phyloP scores from a whole-genome alignment of 495 filamentous ascomycete genomes.

The Lindgomyces ingoldianus region DNA sequence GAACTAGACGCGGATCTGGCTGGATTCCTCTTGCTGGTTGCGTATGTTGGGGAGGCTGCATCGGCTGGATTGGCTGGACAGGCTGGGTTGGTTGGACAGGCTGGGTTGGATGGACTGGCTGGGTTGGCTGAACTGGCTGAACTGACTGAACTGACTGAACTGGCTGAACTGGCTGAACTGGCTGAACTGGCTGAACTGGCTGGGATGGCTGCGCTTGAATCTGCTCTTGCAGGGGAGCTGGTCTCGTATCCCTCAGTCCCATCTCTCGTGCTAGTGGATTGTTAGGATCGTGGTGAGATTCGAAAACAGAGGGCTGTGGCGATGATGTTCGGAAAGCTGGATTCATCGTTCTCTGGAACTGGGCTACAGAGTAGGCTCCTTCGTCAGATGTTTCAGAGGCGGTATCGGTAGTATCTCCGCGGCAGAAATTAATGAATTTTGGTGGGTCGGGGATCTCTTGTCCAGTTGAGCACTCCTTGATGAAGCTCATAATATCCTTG shows the following conservation, averaged over 20 bases:
- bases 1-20: slow-evolving; percentile 40
- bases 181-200: slow-evolving; percentile 1
- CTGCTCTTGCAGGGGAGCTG: slow-evolving; percentile 51
- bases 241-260: slow-evolving; percentile 54
- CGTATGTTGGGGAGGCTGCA: not conserved
- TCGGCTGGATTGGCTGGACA: not conserved
- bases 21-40: slow-evolving; percentile 28
- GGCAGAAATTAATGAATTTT: slow-evolving; percentile 97
- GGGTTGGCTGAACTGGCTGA: not conserved
- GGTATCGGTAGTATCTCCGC: slow-evolving; percentile 79
- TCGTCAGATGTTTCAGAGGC: slow-evolving; percentile 81
- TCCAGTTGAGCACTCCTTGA: slow-evolving; percentile 85
- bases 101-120: not conserved
- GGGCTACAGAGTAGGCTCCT: slow-evolving; percentile 86
- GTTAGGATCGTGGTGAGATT: slow-evolving; percentile 84
- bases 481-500: slow-evolving; percentile 89
- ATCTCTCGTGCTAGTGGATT: slow-evolving; percentile 66
- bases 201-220: not conserved
- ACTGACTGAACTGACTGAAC: not conserved
- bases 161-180: slow-evolving; percentile 1
- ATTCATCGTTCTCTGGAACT: slow-evolving; percentile 93
- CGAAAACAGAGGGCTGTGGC: slow-evolving; percentile 80
- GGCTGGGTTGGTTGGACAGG: not conserved
- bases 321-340: slow-evolving; percentile 92
- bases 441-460: slow-evolving; percentile 97